These are phyloP conservation scores for Funneliformis caledonium DNA, from an alignment of 371 early-diverging fungal genomes.

Conservation along the genomic window DNA sequence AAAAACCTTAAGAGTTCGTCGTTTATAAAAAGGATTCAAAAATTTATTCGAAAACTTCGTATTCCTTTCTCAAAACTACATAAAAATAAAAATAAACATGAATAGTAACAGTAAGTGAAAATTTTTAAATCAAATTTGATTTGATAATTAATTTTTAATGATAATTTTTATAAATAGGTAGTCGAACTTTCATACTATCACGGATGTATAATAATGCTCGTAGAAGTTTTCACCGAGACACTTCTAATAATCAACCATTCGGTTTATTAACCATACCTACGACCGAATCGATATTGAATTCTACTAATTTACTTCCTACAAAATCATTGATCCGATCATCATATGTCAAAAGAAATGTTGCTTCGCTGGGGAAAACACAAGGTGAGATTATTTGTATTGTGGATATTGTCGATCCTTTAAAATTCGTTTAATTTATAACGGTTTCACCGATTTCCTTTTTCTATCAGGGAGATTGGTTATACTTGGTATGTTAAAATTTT, in stretches of 20 bases:
- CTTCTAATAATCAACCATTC: neutral
- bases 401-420: neutral
- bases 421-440: neutral
- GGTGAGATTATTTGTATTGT: neutral
- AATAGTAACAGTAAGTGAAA: neutral
- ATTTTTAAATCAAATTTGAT: neutral
- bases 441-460: neutral
- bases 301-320: no score
- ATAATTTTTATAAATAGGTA: neutral
- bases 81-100: neutral
- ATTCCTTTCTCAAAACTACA: neutral
- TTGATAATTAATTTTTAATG: neutral
- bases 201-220: neutral
- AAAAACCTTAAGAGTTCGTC: no score
- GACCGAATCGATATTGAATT: no score
- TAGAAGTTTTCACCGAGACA: neutral
- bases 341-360: neutral
- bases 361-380: slow-evolving; percentile 36
- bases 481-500: slow-evolving; percentile 9
- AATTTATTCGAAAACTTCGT: neutral
- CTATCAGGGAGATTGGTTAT: slow-evolving; percentile 30
- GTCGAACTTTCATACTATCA: neutral
- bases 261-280: neutral
- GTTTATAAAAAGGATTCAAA: no score
- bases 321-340: neutral